A percentile compares a stretch with the other conserved stretches of the same genome.
Conservation (phyloP, 2,329 filamentous ascomycete species). For the Fusarium longipes region DNA sequence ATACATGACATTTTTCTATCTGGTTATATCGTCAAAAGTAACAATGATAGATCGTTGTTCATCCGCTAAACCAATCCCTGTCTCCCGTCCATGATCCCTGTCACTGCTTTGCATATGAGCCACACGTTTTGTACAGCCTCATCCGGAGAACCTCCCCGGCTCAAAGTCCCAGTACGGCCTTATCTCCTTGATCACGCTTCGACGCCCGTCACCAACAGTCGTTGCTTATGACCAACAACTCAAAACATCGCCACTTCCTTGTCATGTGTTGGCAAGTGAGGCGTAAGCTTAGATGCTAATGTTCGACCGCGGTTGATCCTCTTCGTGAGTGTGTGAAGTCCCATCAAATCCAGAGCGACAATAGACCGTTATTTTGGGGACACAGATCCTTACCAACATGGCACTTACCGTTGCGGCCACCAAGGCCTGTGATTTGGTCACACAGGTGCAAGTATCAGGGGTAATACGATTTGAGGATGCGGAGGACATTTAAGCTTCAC, state of each 20-base stretch:
- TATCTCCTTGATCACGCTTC: not conserved
- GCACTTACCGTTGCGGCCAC: not conserved
- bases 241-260: not conserved
- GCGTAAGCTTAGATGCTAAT: not conserved
- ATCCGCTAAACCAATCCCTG: constrained; percentile 4
- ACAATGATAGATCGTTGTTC: constrained; percentile 1
- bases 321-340: not conserved
- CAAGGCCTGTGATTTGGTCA: not conserved
- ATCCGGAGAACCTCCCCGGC: not conserved
- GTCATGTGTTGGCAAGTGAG: constrained; percentile 19
- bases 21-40: constrained; percentile 3
- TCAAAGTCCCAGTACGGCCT: not conserved
- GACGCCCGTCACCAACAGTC: not conserved
- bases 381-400: not conserved
- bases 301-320: not conserved
- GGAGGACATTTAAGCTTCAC: not conserved
- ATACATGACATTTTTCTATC: not conserved
- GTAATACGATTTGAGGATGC: constrained; percentile 12
- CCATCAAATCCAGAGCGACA: not conserved
- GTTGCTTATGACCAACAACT: not conserved
- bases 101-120: constrained; percentile 9
- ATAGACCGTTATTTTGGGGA: not conserved
- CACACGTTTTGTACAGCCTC: constrained; percentile 25
- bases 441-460: constrained; percentile 25
- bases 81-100: constrained; percentile 15